These are phyloP conservation scores for Immersiporthe knoxdaviesiana DNA, from an alignment of 2,329 filamentous ascomycete genomes.

Conservation along the genomic window DNA sequence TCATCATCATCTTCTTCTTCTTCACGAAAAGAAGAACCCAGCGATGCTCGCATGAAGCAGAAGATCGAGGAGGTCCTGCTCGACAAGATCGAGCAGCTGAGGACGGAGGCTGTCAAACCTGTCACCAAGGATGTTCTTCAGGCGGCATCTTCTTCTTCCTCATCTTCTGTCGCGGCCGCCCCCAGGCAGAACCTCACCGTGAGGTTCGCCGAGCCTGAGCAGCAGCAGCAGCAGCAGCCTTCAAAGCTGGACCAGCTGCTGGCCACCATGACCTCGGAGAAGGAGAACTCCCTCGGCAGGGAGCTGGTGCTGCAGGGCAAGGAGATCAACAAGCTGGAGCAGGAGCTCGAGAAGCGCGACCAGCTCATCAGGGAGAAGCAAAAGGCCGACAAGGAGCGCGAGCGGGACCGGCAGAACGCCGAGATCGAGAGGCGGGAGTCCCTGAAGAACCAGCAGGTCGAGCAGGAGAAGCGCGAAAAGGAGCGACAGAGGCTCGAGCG, in stretches of 20 bases:
- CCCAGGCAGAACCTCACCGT: constrained; percentile 19
- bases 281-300: constrained; percentile 26
- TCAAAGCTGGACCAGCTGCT: neutral
- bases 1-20: neutral
- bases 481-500: constrained; percentile 14
- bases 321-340: constrained; percentile 27
- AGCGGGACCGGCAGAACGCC: constrained; percentile 19
- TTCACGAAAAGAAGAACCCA: constrained; percentile 1
- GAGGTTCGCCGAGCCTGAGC: constrained; percentile 26
- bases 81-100: constrained; percentile 26
- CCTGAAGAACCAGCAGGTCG: constrained; percentile 7
- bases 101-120: constrained; percentile 10
- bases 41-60: constrained; percentile 20
- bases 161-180: neutral
- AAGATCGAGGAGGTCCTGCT: constrained; percentile 26
- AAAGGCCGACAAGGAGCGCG: constrained; percentile 22
- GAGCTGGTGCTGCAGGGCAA: constrained; percentile 28
- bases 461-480: constrained; percentile 19
- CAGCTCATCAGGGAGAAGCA: constrained; percentile 23
- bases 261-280: neutral
- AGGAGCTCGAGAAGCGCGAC: constrained; percentile 25
- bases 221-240: constrained; percentile 11
- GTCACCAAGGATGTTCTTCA: neutral
- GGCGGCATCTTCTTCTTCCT: neutral
- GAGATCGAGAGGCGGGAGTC: constrained; percentile 23